These are phyloP conservation scores for Teratosphaeria pseudoeucalypti DNA, from an alignment of 2,329 filamentous ascomycete genomes.

Conservation along the genomic window DNA sequence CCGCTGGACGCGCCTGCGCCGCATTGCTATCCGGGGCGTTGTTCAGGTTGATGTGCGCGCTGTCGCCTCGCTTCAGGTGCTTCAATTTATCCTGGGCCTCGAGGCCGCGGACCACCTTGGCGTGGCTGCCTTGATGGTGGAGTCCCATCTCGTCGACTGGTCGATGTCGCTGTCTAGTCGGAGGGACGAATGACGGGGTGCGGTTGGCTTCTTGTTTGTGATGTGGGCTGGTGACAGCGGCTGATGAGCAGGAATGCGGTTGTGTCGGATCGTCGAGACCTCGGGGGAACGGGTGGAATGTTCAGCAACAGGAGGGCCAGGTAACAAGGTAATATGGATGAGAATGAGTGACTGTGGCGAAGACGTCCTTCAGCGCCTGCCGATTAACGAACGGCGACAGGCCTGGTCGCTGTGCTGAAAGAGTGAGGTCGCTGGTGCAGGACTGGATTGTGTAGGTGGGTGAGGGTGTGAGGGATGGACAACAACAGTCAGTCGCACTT, in stretches of 20 bases:
- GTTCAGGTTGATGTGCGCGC: constrained; percentile 15
- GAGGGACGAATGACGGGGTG: neutral
- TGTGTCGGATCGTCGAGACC: constrained; percentile 3
- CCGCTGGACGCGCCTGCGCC: constrained; percentile 4
- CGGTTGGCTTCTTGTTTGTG: neutral
- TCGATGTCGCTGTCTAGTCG: constrained; percentile 2
- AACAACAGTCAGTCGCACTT: too few relatives aligned
- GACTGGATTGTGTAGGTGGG: neutral
- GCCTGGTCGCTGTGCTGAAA: neutral
- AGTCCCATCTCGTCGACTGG: constrained; percentile 17
- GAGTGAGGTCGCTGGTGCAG: neutral
- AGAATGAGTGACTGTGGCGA: neutral
- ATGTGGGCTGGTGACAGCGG: neutral
- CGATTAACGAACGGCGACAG: neutral
- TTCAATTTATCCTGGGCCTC: constrained; percentile 16
- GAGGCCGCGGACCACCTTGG: constrained; percentile 18
- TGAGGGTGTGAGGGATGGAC: neutral
- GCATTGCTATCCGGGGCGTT: constrained; percentile 15
- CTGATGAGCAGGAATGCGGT: constrained; percentile 7
- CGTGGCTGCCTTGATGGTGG: constrained; percentile 20
- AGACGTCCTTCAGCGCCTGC: neutral
- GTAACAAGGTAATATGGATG: neutral
- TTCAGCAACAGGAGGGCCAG: neutral
- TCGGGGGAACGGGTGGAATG: constrained; percentile 7
- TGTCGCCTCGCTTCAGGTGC: constrained; percentile 18